Conservation (phyloP, 805 yeast species). For the Blastobotrys mokoenaii region DNA sequence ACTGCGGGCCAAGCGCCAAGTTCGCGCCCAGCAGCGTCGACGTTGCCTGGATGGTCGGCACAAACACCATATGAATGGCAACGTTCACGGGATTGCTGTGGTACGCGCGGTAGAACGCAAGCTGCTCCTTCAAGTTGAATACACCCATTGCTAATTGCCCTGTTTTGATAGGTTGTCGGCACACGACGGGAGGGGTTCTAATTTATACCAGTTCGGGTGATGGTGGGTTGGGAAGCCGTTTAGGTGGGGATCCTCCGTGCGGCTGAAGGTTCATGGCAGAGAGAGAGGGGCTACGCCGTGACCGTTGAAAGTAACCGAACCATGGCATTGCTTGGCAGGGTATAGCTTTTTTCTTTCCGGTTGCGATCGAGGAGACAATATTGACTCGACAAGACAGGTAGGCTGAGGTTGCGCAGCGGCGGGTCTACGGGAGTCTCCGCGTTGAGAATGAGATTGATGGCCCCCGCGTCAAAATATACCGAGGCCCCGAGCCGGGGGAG, state of each 20-base stretch:
- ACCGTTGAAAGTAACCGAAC: too few species aligned
- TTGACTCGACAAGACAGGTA: too few species aligned
- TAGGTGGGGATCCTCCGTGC: too few species aligned
- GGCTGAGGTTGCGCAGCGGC: background rate
- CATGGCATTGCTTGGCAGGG: too few species aligned
- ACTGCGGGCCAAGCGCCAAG: slow-evolving; percentile 14
- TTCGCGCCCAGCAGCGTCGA: slow-evolving; percentile 36
- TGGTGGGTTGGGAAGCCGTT: too few species aligned
- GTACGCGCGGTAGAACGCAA: slow-evolving; percentile 47
- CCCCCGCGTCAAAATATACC: slow-evolving; percentile 4
- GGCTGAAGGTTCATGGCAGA: too few species aligned
- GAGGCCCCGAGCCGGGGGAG: slow-evolving; percentile 4
- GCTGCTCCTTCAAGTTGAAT: slow-evolving; percentile 37
- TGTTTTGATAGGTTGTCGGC: background rate
- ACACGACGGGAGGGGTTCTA: background rate
- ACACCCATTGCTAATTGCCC: background rate
- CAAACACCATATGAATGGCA: slow-evolving; percentile 64
- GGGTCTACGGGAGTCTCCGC: background rate
- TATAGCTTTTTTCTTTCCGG: too few species aligned
- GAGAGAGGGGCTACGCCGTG: too few species aligned
- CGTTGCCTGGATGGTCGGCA: slow-evolving; percentile 65
- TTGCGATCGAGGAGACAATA: too few species aligned
- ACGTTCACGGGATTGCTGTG: slow-evolving; percentile 51
- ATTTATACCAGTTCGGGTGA: too few species aligned
- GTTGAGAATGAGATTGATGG: background rate